Percentiles rank a stretch among this genome's conserved stretches.
These are phyloP conservation scores for Fusarium papillatum DNA, from an alignment of 2,329 filamentous ascomycete species.

Conservation along the genomic window DNA sequence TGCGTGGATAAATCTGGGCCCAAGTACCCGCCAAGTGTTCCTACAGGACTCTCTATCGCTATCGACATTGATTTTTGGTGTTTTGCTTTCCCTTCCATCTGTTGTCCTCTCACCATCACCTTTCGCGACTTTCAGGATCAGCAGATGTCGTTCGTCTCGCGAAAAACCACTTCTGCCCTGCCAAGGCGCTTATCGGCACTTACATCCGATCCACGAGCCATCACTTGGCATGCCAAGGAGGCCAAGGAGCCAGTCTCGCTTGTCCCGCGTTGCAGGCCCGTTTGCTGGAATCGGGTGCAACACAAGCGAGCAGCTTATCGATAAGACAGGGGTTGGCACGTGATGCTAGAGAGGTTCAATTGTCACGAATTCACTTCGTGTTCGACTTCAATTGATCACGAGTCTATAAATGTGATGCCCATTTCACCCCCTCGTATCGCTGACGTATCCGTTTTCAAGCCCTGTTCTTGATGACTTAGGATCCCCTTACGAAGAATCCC, in stretches of 20 bases:
- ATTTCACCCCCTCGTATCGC: neutral
- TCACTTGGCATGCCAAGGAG: conserved; percentile 39
- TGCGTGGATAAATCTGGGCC: conserved; percentile 10
- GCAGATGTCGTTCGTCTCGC: conserved; percentile 21
- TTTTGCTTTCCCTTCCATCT: neutral
- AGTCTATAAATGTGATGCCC: neutral
- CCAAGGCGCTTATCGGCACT: conserved; percentile 45
- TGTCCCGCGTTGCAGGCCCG: conserved; percentile 25
- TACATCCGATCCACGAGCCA: conserved; percentile 41
- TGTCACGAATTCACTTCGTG: neutral
- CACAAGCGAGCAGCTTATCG: neutral
- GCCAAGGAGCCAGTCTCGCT: conserved; percentile 28
- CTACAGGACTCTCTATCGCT: neutral
- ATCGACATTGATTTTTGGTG: neutral
- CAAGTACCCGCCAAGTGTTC: neutral
- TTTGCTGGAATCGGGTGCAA: conserved; percentile 17
- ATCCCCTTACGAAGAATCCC: neutral
- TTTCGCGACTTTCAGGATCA: neutral
- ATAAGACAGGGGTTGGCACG: neutral
- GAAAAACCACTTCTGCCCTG: conserved; percentile 29
- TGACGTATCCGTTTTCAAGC: neutral
- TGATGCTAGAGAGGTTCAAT: neutral
- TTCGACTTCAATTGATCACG: neutral
- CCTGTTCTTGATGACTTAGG: neutral
- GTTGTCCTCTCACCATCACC: neutral